Base-by-base conservation (phyloP, 2,329 filamentous ascomycete species). In the Verticillium klebahnii region DNA sequence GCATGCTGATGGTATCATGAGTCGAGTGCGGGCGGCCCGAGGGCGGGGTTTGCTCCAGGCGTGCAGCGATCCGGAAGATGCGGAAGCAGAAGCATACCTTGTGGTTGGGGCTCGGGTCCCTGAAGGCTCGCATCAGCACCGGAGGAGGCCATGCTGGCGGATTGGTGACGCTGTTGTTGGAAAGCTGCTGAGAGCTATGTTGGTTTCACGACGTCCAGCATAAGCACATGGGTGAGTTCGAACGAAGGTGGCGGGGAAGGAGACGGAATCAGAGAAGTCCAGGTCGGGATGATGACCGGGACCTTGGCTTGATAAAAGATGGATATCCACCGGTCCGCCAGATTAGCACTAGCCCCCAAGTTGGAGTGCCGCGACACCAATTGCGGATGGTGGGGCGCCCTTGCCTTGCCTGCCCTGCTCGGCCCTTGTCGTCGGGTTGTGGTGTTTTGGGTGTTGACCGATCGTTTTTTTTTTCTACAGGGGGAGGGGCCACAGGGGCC, bases 351-450 rank as follows among this genome's bases (percentile, higher is more conserved):
- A 37, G 45, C 37, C 57, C 29, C 57, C 29, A 58, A 52, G 45
- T 12, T 14, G 45, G n/a, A 52, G 45, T 52, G 45, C 45, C 45
- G 45, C 19, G 45, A 58, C 45, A 31, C 62, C 60, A 62, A 64
- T 61, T 65, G 62, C 62, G 62, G 60, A 65, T 65, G 59, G 64
- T 64, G 64, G 64, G 62, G 62, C 62, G 32, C 50, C 45, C 52
- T 40, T 59, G 45, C 45, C 57, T 55, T 57, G 55, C 45, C 45
- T 50, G 23, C 17, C 19, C 19, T 23, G 45, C 2, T 52, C 45
- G 45, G 45, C 45, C 45, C 19, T 29, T n/a, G 45, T 52, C 45
- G 19, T 52, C 45, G 45, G 45, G 45, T 29, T 52, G 45, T 36
- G 34, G 34, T 36, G 34, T 36, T 36, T 36, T 9, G 34, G 34